Evolutionary conservation across 1,284 basidiomycete species (phyloP), one percentile per base, ranked within the genome.

Genomic region (Mycosarcoma mackinlayi): DNA sequence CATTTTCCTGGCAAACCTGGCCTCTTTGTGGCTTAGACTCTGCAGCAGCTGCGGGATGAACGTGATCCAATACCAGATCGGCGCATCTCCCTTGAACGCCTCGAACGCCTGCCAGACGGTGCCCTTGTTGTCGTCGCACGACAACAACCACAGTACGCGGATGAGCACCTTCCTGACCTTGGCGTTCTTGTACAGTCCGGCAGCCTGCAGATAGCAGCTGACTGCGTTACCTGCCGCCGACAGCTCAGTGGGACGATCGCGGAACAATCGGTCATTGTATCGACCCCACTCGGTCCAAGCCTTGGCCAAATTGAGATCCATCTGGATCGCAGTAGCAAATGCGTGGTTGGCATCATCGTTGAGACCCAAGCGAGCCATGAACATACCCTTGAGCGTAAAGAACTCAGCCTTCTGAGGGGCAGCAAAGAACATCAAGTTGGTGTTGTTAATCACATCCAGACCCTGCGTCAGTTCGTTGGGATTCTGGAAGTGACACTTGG

Each of bases 311-410:
- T 87, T 87, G 88, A 97, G 91, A 82, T 99, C 97, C 84, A 97
- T 89, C 83, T 97, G 93, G 34, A 98, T 92, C 6, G 80, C 80
- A 2, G 78, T 80, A 2, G 79, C 77, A 83, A 98, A 98, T 24
- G 94, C 92, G 53, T 88, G 86, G 74, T 92, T 94, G 31, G 96
- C 94, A 21, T 98, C 95, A 14, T 97, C 93, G 69, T 89, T 89
- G 42, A 93, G 89, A 19, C 89, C 89, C 45, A 94, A 88, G 62
- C 91, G 90, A 44, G 93, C 92, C 76, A 97, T 91, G 86, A 98
- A 99, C 93, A 98, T 97, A 48, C 93, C 96, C 85, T 99, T 99
- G 82, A 98, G 86, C n/a, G 95, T 98, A 83, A 94, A 94, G 85
- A 99, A 99, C 83, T 99, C 96, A 28, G 96, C 93, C 84, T 98